Percentiles rank a stretch among this genome's conserved stretches.
phyloP scores from a whole-genome alignment of 768 basidiomycete species.

The Pilatotrama ljubarskyi region DNA sequence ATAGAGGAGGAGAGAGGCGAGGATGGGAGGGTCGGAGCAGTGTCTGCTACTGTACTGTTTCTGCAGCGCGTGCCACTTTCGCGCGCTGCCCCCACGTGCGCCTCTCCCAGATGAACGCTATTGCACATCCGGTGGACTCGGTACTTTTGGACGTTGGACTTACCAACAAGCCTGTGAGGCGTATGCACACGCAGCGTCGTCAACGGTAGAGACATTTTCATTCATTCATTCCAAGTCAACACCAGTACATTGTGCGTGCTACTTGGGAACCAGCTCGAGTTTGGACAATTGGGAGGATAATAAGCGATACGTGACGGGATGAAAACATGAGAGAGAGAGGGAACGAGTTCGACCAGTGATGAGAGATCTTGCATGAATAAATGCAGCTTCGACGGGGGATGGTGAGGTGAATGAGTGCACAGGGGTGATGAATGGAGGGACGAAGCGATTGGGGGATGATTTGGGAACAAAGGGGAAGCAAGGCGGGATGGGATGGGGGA shows the following conservation, averaged over 20 bases:
- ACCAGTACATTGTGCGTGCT: constrained; percentile 20
- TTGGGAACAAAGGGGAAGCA: background rate
- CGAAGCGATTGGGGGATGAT: background rate
- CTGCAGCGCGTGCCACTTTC: too few species aligned
- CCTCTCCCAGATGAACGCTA: too few species aligned
- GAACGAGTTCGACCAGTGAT: background rate
- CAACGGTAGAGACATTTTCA: background rate
- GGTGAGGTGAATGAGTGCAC: background rate
- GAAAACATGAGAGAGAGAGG: background rate
- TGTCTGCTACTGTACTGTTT: background rate
- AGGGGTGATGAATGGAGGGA: background rate
- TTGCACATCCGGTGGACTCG: too few species aligned
- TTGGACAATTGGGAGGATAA: background rate
- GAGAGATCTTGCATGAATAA: constrained; percentile 10
- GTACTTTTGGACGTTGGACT: too few species aligned
- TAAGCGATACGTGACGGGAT: background rate
- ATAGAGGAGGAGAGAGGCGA: background rate
- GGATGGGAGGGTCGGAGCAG: background rate
- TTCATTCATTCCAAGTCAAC: constrained; percentile 14
- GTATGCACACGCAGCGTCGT: too few species aligned
- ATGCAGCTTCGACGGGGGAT: background rate
- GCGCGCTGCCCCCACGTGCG: too few species aligned
- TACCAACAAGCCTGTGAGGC: too few species aligned
- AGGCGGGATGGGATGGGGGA: background rate
- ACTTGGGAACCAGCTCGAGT: constrained; percentile 2